A percentile compares a stretch with the other conserved stretches of the same genome.
Conservation (phyloP, 1,284 basidiomycete genomes). For the Irpex lacteus region DNA sequence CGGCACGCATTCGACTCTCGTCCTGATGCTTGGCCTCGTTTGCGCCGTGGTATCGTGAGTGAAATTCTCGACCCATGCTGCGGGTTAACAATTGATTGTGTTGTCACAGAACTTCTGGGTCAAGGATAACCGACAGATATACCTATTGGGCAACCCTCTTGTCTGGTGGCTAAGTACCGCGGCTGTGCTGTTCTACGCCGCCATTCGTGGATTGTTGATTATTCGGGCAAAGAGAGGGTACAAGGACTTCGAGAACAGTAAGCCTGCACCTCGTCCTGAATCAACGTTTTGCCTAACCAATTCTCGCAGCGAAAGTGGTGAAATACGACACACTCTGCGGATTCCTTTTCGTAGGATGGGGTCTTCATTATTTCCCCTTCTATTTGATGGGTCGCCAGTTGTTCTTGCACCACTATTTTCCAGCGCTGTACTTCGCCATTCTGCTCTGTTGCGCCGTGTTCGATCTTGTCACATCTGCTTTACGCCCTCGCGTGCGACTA, state of each 20-base stretch:
- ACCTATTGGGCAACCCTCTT: slow-evolving; percentile 92
- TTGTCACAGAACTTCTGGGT: slow-evolving; percentile 90
- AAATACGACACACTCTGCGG: slow-evolving; percentile 92
- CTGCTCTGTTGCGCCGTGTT: slow-evolving; percentile 79
- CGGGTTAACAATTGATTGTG: background rate
- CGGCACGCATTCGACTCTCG: slow-evolving; percentile 94
- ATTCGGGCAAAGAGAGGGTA: slow-evolving; percentile 90
- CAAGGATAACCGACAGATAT: slow-evolving; percentile 93
- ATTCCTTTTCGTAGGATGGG: slow-evolving; percentile 93
- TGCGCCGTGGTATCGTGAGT: slow-evolving; percentile 90
- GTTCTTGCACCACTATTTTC: slow-evolving; percentile 97
- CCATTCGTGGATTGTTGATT: slow-evolving; percentile 75
- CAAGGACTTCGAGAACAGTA: slow-evolving; percentile 89
- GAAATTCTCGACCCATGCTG: too few relatives aligned
- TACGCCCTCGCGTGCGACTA: slow-evolving; percentile 76
- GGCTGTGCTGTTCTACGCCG: slow-evolving; percentile 68
- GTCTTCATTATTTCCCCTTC: slow-evolving; percentile 95
- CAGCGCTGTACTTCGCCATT: slow-evolving; percentile 92
- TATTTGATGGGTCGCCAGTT: slow-evolving; percentile 95
- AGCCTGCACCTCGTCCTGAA: slow-evolving; percentile 29
- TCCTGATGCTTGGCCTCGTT: slow-evolving; percentile 85
- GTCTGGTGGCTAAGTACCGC: slow-evolving; percentile 87
- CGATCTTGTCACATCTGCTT: slow-evolving; percentile 79
- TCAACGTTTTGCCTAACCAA: background rate
- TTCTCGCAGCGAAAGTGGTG: slow-evolving; percentile 71